phyloP scores from a whole-genome alignment of 2,329 filamentous ascomycete species.

The Alternaria sp. region DNA sequence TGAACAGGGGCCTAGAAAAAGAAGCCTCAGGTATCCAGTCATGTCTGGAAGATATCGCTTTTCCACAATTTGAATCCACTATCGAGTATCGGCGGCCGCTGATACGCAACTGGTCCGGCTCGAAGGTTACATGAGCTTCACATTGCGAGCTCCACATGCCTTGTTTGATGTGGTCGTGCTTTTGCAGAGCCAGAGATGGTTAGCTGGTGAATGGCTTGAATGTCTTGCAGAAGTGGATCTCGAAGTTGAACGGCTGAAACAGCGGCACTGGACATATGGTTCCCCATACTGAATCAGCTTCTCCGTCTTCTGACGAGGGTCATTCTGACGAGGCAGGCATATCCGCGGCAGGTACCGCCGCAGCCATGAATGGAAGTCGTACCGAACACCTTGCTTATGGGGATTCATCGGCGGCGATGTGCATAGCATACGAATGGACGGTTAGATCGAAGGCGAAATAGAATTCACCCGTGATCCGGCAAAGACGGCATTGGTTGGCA shows the following conservation, averaged over 20 bases:
- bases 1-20: slow-evolving; percentile 25
- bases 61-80: slow-evolving; percentile 15
- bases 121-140: slow-evolving; percentile 19
- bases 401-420: slow-evolving; percentile 28
- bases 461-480: slow-evolving; percentile 17
- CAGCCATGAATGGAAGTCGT: slow-evolving; percentile 18
- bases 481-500: slow-evolving; percentile 17
- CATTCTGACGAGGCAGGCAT: not conserved
- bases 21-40: slow-evolving; percentile 21
- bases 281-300: slow-evolving; percentile 7
- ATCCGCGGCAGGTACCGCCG: slow-evolving; percentile 5
- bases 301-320: not conserved
- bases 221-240: slow-evolving; percentile 26
- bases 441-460: slow-evolving; percentile 9
- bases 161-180: slow-evolving; percentile 20
- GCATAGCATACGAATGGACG: slow-evolving; percentile 13
- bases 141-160: slow-evolving; percentile 29
- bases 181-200: slow-evolving; percentile 17
- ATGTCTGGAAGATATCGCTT: slow-evolving; percentile 21
- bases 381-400: slow-evolving; percentile 25
- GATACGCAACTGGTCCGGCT: slow-evolving; percentile 19
- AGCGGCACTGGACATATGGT: slow-evolving; percentile 14
- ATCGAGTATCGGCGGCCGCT: slow-evolving; percentile 11
- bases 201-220: slow-evolving; percentile 14
- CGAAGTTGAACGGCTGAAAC: slow-evolving; percentile 22